Conservation (phyloP, 441 rosid genomes). For the Gossypium schwendimanii region DNA sequence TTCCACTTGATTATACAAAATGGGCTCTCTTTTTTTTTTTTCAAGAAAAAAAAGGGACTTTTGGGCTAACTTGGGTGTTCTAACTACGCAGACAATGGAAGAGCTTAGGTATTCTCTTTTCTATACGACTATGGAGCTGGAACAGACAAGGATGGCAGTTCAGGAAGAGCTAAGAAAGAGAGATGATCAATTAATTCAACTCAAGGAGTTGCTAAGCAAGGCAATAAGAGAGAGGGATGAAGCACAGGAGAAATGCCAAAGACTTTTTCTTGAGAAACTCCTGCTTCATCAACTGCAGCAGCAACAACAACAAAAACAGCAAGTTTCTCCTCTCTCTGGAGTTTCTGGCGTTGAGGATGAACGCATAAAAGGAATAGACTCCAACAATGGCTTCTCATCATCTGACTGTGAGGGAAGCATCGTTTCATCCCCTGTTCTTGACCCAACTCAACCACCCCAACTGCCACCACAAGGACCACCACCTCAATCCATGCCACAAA, state of each 20-base stretch:
- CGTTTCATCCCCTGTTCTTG: conserved; percentile 59
- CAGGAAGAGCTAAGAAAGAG: conserved; percentile 47
- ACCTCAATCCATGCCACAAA: conserved; percentile 10
- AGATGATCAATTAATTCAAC: conserved; percentile 43
- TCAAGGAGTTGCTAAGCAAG: conserved; percentile 38
- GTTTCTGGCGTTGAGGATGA: conserved; percentile 55
- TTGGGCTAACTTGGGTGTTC: neutral
- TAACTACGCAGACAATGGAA: conserved; percentile 52
- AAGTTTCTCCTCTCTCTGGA: conserved; percentile 37
- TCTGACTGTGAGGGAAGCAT: conserved; percentile 91
- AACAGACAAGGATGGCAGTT: conserved; percentile 45
- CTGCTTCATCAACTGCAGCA: conserved; percentile 21
- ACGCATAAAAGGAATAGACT: conserved; percentile 36
- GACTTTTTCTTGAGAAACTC: conserved; percentile 37
- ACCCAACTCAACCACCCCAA: conserved; percentile 32
- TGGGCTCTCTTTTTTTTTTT: neutral
- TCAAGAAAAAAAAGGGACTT: neutral
- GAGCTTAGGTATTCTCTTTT: conserved; percentile 52
- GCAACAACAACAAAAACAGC: conserved; percentile 11
- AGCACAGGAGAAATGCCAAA: conserved; percentile 41
- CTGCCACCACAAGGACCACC: conserved; percentile 19
- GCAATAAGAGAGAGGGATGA: conserved; percentile 46
- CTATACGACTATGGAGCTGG: conserved; percentile 46
- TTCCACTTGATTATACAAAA: neutral
- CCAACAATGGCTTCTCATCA: conserved; percentile 44